Percentiles rank a stretch among this genome's conserved stretches.
Conservation (phyloP, 768 basidiomycete species). For the Serendipita indica region DNA sequence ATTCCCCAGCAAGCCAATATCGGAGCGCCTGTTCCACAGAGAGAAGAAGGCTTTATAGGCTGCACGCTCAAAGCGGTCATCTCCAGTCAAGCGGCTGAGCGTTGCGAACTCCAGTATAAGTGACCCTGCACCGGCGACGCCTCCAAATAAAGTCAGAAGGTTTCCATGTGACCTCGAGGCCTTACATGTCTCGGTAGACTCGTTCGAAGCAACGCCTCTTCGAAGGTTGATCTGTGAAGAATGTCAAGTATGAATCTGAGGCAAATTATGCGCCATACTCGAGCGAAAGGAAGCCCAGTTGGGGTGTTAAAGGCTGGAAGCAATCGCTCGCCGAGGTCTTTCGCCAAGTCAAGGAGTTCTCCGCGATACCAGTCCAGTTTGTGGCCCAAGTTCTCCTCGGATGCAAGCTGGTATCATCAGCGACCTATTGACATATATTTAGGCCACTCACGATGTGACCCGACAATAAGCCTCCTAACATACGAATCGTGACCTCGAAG, state of each 20-base stretch:
- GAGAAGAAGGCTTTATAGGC: conserved; percentile 86
- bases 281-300: conserved; percentile 83
- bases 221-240: conserved; percentile 58
- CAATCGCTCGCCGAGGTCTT: conserved; percentile 74
- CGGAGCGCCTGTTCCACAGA: conserved; percentile 81
- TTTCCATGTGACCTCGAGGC: conserved; percentile 13
- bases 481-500: conserved; percentile 92
- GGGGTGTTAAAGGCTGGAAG: conserved; percentile 85
- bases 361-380: conserved; percentile 71
- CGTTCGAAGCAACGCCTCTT: conserved; percentile 58
- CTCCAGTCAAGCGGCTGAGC: conserved; percentile 78
- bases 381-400: conserved; percentile 47
- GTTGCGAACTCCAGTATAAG: conserved; percentile 91
- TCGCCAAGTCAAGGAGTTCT: conserved; percentile 46
- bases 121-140: conserved; percentile 85
- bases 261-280: conserved; percentile 34
- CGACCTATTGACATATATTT: conserved; percentile 10
- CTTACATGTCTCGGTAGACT: conserved; percentile 76
- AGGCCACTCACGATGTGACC: conserved; percentile 43
- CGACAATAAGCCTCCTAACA: conserved; percentile 77
- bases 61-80: conserved; percentile 76
- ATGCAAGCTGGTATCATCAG: conserved; percentile 31
- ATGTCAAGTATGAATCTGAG: conserved; percentile 10
- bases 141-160: conserved; percentile 26
- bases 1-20: conserved; percentile 77